Percentiles rank a stretch among this genome's conserved stretches.
phyloP scores from a whole-genome alignment of 139 green algal genomes.

The Yamagishiella unicocca region DNA sequence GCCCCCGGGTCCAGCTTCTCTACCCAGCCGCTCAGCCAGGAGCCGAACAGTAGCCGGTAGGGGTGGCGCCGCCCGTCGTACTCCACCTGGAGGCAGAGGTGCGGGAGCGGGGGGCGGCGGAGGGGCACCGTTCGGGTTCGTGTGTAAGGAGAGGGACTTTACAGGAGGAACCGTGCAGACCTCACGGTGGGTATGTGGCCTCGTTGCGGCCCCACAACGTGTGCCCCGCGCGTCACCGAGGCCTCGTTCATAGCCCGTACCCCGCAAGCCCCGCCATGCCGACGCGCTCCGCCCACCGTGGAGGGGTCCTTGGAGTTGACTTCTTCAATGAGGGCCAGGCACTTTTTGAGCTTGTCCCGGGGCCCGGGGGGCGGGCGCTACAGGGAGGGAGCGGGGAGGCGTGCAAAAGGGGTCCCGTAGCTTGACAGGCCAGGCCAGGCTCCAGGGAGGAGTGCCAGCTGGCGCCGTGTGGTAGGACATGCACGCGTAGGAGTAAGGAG shows the following conservation, averaged over 20 bases:
- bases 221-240: too few species aligned
- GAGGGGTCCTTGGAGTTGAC: conserved; percentile 55
- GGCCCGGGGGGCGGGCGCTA: conserved; percentile 21
- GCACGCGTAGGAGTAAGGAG: too few species aligned
- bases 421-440: too few species aligned
- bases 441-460: background rate
- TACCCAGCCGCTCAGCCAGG: conserved; percentile 53
- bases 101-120: too few species aligned
- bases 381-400: background rate
- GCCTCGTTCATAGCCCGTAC: too few species aligned
- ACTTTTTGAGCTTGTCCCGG: conserved; percentile 39
- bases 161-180: too few species aligned
- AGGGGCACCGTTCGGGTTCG: too few species aligned
- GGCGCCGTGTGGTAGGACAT: too few species aligned
- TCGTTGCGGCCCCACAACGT: too few species aligned
- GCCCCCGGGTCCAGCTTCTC: conserved; percentile 63
- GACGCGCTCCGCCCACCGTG: background rate
- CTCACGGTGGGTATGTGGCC: too few species aligned
- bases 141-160: too few species aligned
- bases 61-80: conserved; percentile 21
- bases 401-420: too few species aligned
- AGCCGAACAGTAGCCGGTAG: conserved; percentile 53
- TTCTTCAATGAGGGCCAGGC: conserved; percentile 47
- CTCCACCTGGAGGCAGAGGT: conserved; percentile 38
- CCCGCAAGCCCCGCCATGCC: background rate